Base-by-base conservation (phyloP, 176 grass and related monocot species). In the Paspalum notatum region DNA sequence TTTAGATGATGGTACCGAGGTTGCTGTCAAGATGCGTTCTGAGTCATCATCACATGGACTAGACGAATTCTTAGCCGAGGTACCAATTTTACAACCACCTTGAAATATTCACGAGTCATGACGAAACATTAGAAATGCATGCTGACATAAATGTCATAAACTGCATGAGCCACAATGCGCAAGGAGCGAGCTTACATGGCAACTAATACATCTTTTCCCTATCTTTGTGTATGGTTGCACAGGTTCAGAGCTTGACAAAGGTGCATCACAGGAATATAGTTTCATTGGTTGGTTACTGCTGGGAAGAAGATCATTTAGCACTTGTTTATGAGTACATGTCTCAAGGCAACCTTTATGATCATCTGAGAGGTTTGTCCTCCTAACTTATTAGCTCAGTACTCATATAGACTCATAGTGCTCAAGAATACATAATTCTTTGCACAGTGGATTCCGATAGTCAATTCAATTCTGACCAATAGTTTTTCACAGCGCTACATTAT, bases 201-300 rank as follows among this genome's bases (percentile, higher is more conserved):
- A 68, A 5, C 38, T 49, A 76, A 39, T 15, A 58, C 40, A 25
- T 58, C 21, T 75, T 41, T 13, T 1, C 0, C 40, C 7, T 75
- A 4, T 22, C 7, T 59, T 11, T 47, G 32, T 21, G 12, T 77
- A 0, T 60, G 8, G 14, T 46, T 49, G 13, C 58, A 63, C 13
- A 76, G 75, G 56, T 84, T 50, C 62, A 60, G 54, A 84, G 27
- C 51, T 68, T 84, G 72, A 84, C 62, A 76, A 64, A 63, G 59
- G 44, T 63, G 16, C 59, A 78, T 47, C 43, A 62, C 59, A 78
- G 44, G 17, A 60, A 78, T 38, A 17, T 78, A 39, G 75, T 78
- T 64, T 51, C 60, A 21, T 45, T 78, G 75, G 60, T 78, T 64
- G 75, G 75, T 78, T 77, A 77, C 58, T 64, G 75, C 38, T 77